These are phyloP conservation scores for Tuber brumale DNA, from an alignment of 495 filamentous ascomycete species.

Conservation along the genomic window DNA sequence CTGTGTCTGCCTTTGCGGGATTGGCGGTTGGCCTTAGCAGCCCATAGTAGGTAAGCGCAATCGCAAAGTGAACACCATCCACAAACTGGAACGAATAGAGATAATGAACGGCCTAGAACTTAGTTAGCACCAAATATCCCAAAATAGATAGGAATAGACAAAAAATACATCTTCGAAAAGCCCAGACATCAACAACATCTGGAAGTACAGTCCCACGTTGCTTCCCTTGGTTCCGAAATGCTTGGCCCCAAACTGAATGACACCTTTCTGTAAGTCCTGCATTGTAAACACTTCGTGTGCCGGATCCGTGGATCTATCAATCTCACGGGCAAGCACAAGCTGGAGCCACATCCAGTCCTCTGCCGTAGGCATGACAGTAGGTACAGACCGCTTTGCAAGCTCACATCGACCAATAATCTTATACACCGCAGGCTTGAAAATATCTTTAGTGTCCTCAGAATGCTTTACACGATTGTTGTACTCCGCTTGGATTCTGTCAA, in stretches of 20 bases:
- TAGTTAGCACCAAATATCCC: background rate
- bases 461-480: constrained; percentile 77
- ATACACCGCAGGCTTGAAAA: constrained; percentile 94
- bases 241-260: constrained; percentile 78
- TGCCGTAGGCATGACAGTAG: constrained; percentile 70
- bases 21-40: constrained; percentile 55
- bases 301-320: constrained; percentile 71
- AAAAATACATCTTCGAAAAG: constrained; percentile 69
- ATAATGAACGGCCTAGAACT: constrained; percentile 67
- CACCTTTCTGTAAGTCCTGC: constrained; percentile 73
- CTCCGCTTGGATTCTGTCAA: constrained; percentile 78
- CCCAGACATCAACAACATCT: constrained; percentile 78
- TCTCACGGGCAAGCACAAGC: constrained; percentile 82
- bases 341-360: constrained; percentile 98
- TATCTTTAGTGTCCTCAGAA: constrained; percentile 82
- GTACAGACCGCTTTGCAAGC: constrained; percentile 67
- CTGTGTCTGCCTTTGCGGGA: constrained; percentile 28
- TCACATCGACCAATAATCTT: constrained; percentile 96
- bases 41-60: constrained; percentile 84
- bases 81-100: constrained; percentile 83
- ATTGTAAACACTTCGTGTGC: constrained; percentile 85
- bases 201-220: constrained; percentile 83
- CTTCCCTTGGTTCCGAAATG: constrained; percentile 72
- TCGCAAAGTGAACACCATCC: constrained; percentile 89
- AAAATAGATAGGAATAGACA: background rate